phyloP scores from a whole-genome alignment of 2,329 filamentous ascomycete species.

The Trichoderma sp. region DNA sequence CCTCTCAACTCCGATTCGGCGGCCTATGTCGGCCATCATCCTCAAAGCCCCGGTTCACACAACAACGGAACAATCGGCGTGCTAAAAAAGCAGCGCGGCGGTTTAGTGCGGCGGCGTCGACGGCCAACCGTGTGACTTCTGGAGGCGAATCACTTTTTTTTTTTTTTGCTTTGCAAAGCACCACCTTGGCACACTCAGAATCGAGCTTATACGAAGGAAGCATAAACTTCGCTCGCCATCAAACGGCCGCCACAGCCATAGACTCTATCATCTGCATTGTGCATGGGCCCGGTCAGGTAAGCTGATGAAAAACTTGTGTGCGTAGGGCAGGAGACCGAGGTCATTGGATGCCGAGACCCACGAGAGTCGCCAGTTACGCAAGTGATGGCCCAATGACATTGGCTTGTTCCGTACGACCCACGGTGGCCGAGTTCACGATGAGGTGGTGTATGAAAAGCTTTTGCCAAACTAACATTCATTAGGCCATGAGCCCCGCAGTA shows the following conservation, averaged over 20 bases:
- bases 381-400: slow-evolving; percentile 11
- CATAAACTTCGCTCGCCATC: neutral
- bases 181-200: neutral
- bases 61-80: slow-evolving; percentile 10
- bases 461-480: slow-evolving; percentile 16
- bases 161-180: neutral
- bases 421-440: slow-evolving; percentile 16
- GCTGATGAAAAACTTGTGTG: slow-evolving; percentile 19
- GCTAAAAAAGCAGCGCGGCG: neutral
- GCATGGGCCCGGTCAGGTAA: slow-evolving; percentile 9
- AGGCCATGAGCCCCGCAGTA: slow-evolving; percentile 17
- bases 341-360: slow-evolving; percentile 20
- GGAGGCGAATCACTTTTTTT: neutral
- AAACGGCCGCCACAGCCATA: neutral
- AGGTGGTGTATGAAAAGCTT: slow-evolving; percentile 21
- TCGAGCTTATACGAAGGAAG: neutral
- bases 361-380: slow-evolving; percentile 12
- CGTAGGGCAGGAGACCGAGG: slow-evolving; percentile 15
- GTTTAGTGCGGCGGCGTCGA: slow-evolving; percentile 5
- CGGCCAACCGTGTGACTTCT: neutral
- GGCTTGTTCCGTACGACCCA: slow-evolving; percentile 9
- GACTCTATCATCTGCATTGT: slow-evolving; percentile 10
- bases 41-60: neutral
- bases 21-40: neutral
- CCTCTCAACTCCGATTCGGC: slow-evolving; percentile 1